Evolutionary conservation across 192 early-diverging fungal genomes (phyloP).

Genomic region (Coemansia sp.): DNA sequence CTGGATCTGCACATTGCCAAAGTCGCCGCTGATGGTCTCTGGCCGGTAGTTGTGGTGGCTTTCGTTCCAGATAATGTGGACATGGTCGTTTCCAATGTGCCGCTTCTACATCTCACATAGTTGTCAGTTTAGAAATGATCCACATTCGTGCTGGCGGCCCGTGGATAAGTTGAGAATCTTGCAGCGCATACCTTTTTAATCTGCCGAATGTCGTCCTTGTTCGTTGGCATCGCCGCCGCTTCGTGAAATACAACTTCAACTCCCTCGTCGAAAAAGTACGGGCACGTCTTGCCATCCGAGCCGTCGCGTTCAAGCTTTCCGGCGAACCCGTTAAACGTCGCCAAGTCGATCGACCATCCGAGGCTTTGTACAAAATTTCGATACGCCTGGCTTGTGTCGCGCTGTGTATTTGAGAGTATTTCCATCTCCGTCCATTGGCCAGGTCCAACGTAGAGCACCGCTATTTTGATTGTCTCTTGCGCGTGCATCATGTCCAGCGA

Average conservation of each 20-base stretch:
- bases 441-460: slow-evolving; percentile 83
- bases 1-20: slow-evolving; percentile 93
- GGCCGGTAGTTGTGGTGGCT: slow-evolving; percentile 79
- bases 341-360: slow-evolving; percentile 90
- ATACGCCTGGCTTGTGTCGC: slow-evolving; percentile 66
- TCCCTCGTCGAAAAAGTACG: slow-evolving; percentile 81
- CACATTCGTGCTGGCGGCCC: background rate
- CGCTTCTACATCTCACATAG: slow-evolving; percentile 93
- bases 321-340: slow-evolving; percentile 76
- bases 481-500: slow-evolving; percentile 32
- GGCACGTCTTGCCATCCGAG: slow-evolving; percentile 69
- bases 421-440: slow-evolving; percentile 86
- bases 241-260: slow-evolving; percentile 93
- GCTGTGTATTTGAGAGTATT: slow-evolving; percentile 73
- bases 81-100: slow-evolving; percentile 98
- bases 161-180: background rate
- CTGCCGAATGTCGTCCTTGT: slow-evolving; percentile 74
- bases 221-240: slow-evolving; percentile 79
- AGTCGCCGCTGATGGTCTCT: slow-evolving; percentile 93
- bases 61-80: slow-evolving; percentile 98
- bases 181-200: slow-evolving; percentile 74
- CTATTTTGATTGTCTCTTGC: slow-evolving; percentile 85
- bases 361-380: slow-evolving; percentile 81
- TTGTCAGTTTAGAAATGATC: no score
- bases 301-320: slow-evolving; percentile 81